These are phyloP conservation scores for Seminavis robusta DNA, from an alignment of 108 stramenopile genomes.

Conservation along the genomic window DNA sequence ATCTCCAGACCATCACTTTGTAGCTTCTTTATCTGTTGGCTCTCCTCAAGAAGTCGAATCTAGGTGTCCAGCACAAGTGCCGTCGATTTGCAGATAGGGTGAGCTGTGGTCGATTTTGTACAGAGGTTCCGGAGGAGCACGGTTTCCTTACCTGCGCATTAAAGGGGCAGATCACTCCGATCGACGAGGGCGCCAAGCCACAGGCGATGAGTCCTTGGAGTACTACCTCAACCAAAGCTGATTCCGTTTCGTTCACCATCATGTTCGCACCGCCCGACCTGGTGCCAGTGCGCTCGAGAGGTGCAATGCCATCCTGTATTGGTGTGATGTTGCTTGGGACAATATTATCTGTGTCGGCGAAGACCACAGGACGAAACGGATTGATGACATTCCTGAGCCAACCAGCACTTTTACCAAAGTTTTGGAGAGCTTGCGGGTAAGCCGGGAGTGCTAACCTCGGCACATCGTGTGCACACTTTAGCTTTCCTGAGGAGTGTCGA, in stretches of 20 bases:
- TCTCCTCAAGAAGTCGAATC: constrained; percentile 26
- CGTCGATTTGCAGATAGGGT: constrained; percentile 13
- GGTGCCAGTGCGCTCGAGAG: constrained; percentile 30
- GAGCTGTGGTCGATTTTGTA: constrained; percentile 21
- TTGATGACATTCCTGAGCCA: constrained; percentile 57
- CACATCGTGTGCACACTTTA: constrained; percentile 84
- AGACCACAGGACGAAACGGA: constrained; percentile 74
- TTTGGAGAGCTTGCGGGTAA: constrained; percentile 22
- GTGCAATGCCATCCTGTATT: constrained; percentile 2
- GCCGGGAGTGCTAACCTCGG: constrained; percentile 43
- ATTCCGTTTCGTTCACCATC: constrained; percentile 61
- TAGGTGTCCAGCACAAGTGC: constrained; percentile 5
- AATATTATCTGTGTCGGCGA: constrained; percentile 86
- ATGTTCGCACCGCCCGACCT: constrained; percentile 31
- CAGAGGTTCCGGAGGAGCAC: constrained; percentile 5
- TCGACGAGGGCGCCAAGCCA: constrained; percentile 40
- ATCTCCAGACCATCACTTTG: constrained; percentile 73
- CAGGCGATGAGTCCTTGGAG: constrained; percentile 37
- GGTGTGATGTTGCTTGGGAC: neutral
- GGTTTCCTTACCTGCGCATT: constrained; percentile 78
- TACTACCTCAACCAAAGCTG: constrained; percentile 40
- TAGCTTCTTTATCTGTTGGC: constrained; percentile 9
- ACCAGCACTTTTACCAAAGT: constrained; percentile 23
- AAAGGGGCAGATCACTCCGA: constrained; percentile 91
- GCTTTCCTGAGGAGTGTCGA: no score